phyloP scores from a whole-genome alignment of 1,139 yeast species.

The Meyerozyma athensensis region DNA sequence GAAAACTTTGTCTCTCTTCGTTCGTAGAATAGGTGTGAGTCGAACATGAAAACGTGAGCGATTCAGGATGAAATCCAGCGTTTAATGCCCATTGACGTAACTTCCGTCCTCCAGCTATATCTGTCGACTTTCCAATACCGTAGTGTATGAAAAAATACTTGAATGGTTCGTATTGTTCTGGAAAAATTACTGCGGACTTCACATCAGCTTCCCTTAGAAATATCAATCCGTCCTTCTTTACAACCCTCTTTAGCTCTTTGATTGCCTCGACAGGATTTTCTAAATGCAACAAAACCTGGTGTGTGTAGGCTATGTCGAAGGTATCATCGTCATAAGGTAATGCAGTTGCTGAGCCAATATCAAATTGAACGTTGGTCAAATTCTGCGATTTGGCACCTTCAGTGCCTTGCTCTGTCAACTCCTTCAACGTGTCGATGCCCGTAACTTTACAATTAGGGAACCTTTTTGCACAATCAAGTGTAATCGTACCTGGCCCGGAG shows the following conservation, averaged over 20 bases:
- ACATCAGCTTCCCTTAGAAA: constrained; percentile 32
- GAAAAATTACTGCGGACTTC: constrained; percentile 15
- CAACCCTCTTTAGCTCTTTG: constrained; percentile 9
- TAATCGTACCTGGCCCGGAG: constrained; percentile 40
- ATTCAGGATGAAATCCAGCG: not conserved
- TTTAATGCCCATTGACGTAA: not conserved
- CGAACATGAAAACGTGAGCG: not conserved
- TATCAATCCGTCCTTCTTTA: constrained; percentile 11
- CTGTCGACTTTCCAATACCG: not conserved
- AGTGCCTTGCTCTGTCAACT: constrained; percentile 24
- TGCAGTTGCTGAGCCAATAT: constrained; percentile 25
- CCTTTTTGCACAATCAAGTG: constrained; percentile 30
- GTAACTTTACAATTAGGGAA: constrained; percentile 23
- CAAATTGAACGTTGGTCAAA: constrained; percentile 21
- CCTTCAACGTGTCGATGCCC: constrained; percentile 32
- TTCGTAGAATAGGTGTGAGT: not conserved
- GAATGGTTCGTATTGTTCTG: constrained; percentile 14
- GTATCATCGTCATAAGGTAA: constrained; percentile 31
- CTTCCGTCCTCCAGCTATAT: not conserved
- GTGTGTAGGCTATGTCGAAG: constrained; percentile 36
- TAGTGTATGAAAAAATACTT: not conserved
- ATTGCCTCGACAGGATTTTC: constrained; percentile 20
- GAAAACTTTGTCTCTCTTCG: not conserved
- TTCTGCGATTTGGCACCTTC: constrained; percentile 5
- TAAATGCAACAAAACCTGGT: constrained; percentile 36